Evolutionary conservation across 257 asterid species (phyloP).

Genomic region (Thymus mandschuricus): DNA sequence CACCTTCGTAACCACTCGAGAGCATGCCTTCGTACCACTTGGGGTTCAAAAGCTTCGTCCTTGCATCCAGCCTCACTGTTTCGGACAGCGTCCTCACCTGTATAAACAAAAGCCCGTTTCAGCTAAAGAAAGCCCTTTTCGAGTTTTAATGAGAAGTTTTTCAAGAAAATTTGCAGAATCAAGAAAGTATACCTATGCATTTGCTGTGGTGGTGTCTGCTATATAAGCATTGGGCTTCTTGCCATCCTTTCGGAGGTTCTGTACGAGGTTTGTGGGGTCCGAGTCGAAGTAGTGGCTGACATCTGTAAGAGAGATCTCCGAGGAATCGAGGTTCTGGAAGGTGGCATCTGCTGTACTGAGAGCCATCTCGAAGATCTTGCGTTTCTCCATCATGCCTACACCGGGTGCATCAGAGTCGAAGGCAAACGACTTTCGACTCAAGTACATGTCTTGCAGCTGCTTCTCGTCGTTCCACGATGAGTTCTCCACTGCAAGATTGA

Average conservation of each 20-base stretch:
- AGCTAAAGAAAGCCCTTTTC: background rate
- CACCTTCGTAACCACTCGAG: slow-evolving; percentile 94
- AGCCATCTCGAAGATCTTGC: slow-evolving; percentile 91
- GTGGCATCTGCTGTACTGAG: slow-evolving; percentile 97
- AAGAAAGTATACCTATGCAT: slow-evolving; percentile 72
- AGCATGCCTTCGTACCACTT: slow-evolving; percentile 99
- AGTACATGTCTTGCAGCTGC: slow-evolving; percentile 98
- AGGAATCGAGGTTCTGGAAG: slow-evolving; percentile 87
- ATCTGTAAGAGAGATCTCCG: slow-evolving; percentile 88
- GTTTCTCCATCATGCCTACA: slow-evolving; percentile 85
- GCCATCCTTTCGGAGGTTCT: slow-evolving; percentile 85
- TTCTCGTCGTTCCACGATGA: slow-evolving; percentile 98
- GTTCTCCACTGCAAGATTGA: slow-evolving; percentile 93
- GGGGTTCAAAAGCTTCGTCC: slow-evolving; percentile 91
- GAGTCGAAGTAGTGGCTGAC: slow-evolving; percentile 97
- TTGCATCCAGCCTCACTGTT: slow-evolving; percentile 91
- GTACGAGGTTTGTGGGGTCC: slow-evolving; percentile 97
- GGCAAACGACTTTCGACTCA: slow-evolving; percentile 93
- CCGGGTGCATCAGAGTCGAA: slow-evolving; percentile 96
- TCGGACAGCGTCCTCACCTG: slow-evolving; percentile 92
- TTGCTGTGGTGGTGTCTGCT: slow-evolving; percentile 97
- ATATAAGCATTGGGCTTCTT: slow-evolving; percentile 93
- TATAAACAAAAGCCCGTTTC: slow-evolving; percentile 1
- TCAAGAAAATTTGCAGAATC: background rate
- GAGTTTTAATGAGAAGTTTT: background rate